These are phyloP conservation scores for Fusarium concolor DNA, from an alignment of 2,329 filamentous ascomycete species.

Conservation along the genomic window DNA sequence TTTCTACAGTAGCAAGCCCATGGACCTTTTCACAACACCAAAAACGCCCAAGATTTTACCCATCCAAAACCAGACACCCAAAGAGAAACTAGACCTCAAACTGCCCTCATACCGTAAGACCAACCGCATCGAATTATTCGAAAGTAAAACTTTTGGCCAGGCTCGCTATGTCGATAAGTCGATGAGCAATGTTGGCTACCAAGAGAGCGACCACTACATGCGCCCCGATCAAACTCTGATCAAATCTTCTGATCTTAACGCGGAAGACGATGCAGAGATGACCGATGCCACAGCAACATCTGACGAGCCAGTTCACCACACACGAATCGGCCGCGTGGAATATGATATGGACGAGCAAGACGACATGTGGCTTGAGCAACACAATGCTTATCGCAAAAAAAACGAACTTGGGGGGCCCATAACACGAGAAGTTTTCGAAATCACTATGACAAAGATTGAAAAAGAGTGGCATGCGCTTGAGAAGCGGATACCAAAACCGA, in stretches of 20 bases:
- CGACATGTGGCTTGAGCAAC: constrained; percentile 90
- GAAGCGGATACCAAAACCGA: constrained; percentile 96
- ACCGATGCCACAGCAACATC: constrained; percentile 45
- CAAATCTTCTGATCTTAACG: constrained; percentile 69
- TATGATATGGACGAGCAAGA: constrained; percentile 99
- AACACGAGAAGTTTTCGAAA: constrained; percentile 94
- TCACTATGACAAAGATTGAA: constrained; percentile 98
- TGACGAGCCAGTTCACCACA: constrained; percentile 49
- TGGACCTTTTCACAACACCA: constrained; percentile 59
- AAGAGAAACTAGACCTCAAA: constrained; percentile 82
- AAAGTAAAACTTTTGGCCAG: constrained; percentile 86
- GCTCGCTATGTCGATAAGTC: constrained; percentile 94
- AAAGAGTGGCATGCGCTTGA: constrained; percentile 98
- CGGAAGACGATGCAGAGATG: constrained; percentile 69
- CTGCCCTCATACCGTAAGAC: constrained; percentile 79
- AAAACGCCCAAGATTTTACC: constrained; percentile 75
- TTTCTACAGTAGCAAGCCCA: constrained; percentile 63
- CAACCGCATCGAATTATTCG: constrained; percentile 83
- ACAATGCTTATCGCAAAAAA: constrained; percentile 81
- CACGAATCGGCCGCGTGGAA: constrained; percentile 82
- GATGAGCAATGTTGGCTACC: constrained; percentile 96
- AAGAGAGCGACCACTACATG: constrained; percentile 90
- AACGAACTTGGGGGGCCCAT: constrained; percentile 79
- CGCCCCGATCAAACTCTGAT: constrained; percentile 80
- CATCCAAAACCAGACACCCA: constrained; percentile 82